Conservation (phyloP, 805 yeast species). For the Pichia sporocuriosa region DNA sequence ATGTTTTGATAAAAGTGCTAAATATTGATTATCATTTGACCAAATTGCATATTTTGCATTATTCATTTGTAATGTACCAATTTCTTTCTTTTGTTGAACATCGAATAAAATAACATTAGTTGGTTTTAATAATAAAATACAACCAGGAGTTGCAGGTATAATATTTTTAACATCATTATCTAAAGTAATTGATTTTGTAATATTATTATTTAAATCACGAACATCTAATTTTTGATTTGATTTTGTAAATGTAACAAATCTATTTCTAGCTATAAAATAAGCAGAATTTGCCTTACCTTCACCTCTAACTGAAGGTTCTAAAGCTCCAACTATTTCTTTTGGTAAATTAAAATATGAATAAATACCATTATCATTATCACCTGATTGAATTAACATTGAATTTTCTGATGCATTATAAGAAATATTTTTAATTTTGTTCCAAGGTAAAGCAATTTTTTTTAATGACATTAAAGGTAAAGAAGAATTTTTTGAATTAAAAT, state of each 20-base stretch:
- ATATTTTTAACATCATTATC: conserved; percentile 65
- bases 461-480: conserved; percentile 77
- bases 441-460: conserved; percentile 76
- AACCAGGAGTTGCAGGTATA: conserved; percentile 74
- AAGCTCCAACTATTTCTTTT: conserved; percentile 85
- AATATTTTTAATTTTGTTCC: conserved; percentile 78
- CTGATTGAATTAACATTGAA: conserved; percentile 75
- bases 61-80: conserved; percentile 60
- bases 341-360: conserved; percentile 77
- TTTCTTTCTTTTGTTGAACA: conserved; percentile 81
- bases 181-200: conserved; percentile 73
- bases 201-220: conserved; percentile 72
- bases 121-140: conserved; percentile 66
- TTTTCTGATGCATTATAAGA: conserved; percentile 92
- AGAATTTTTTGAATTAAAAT: conserved; percentile 54
- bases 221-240: conserved; percentile 64
- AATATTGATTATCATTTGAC: conserved; percentile 81
- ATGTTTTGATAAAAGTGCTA: conserved; percentile 88
- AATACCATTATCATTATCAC: conserved; percentile 56
- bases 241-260: conserved; percentile 78
- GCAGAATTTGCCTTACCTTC: conserved; percentile 84
- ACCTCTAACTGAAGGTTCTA: conserved; percentile 77
- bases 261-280: conserved; percentile 86
- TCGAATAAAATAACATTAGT: conserved; percentile 76
- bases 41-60: conserved; percentile 84